These are phyloP conservation scores for Amanita pallidorosea DNA, from an alignment of 768 basidiomycete genomes.

Conservation along the genomic window DNA sequence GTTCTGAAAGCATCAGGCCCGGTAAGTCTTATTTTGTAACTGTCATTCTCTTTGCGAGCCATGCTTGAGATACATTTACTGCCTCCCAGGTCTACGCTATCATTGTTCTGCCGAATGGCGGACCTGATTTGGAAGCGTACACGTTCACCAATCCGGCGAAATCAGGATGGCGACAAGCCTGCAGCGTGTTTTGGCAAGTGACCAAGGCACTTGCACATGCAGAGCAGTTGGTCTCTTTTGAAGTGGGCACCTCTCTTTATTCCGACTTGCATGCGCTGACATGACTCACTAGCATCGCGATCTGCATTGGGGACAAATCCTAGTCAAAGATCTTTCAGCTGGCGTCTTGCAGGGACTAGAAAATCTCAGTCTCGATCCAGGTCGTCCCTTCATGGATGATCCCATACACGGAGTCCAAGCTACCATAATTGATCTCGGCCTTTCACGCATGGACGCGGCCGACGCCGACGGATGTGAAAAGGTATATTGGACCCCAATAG, in stretches of 20 bases:
- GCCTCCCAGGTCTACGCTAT: constrained; percentile 79
- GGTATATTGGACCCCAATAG: constrained; percentile 72
- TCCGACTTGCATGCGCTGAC: background rate
- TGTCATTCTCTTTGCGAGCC: constrained; percentile 3
- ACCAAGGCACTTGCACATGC: constrained; percentile 66
- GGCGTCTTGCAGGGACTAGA: constrained; percentile 19
- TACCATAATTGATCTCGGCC: constrained; percentile 90
- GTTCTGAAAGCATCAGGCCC: constrained; percentile 79
- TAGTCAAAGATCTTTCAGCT: constrained; percentile 50
- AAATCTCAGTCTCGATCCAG: constrained; percentile 20
- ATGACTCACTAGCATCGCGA: constrained; percentile 75
- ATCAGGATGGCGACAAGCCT: constrained; percentile 77
- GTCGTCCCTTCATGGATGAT: constrained; percentile 53
- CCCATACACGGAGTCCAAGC: constrained; percentile 54
- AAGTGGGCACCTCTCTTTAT: constrained; percentile 42
- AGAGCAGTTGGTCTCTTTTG: constrained; percentile 74
- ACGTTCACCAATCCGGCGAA: constrained; percentile 47
- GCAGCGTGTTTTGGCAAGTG: constrained; percentile 87
- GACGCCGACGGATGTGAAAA: constrained; percentile 32
- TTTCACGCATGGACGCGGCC: constrained; percentile 71
- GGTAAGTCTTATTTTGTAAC: constrained; percentile 29
- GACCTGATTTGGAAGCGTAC: constrained; percentile 84
- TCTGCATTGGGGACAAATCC: constrained; percentile 96
- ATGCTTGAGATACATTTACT: constrained; percentile 53
- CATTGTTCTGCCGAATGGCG: constrained; percentile 84